A percentile compares a stretch with the other conserved stretches of the same genome.
Conservation (phyloP, 139 green algal species). For the Picochlorum sp. region DNA sequence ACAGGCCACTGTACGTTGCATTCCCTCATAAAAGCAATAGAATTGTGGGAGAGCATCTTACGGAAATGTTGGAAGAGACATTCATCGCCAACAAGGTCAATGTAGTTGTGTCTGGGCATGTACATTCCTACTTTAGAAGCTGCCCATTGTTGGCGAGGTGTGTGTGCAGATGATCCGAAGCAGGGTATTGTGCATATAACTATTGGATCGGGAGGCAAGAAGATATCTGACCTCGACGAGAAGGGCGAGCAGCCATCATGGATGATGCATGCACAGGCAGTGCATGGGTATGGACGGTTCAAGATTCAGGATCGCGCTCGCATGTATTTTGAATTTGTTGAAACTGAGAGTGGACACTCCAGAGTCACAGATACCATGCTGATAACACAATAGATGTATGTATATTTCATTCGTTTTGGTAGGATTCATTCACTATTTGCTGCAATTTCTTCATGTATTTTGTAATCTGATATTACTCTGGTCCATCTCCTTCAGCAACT, state of each 20-base stretch:
- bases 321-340: slow-evolving; percentile 3
- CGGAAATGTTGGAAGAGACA: slow-evolving; percentile 17
- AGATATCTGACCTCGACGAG: not conserved
- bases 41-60: slow-evolving; percentile 13
- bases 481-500: no score
- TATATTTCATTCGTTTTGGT: no score
- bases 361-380: not conserved
- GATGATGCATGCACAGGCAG: not conserved
- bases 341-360: not conserved
- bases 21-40: slow-evolving; percentile 25
- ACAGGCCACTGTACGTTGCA: slow-evolving; percentile 58
- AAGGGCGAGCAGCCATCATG: not conserved
- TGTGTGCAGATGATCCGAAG: not conserved
- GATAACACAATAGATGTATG: no score
- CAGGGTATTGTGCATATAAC: not conserved
- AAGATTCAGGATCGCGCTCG: not conserved
- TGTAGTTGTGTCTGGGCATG: slow-evolving; percentile 51
- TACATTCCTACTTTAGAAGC: slow-evolving; percentile 65
- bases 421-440: no score
- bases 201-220: not conserved
- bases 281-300: not conserved
- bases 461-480: no score
- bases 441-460: no score
- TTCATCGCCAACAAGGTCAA: slow-evolving; percentile 36
- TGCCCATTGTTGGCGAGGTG: slow-evolving; percentile 23